Evolutionary conservation across 495 filamentous ascomycete genomes (phyloP).

Genomic region (Hypoxylon crocopeplum): DNA sequence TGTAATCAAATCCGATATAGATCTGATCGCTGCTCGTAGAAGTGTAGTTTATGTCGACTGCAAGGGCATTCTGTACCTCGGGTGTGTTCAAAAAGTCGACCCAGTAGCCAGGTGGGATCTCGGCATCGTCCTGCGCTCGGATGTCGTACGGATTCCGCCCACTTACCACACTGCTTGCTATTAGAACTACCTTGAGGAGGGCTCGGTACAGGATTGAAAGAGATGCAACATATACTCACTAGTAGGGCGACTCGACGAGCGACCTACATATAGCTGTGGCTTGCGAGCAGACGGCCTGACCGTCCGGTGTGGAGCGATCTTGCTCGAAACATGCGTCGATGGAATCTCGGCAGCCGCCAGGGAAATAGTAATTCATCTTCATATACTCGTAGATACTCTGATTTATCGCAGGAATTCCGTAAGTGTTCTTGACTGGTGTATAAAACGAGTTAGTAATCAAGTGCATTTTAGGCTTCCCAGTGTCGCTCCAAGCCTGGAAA

Average conservation of each 20-base stretch:
- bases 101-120: slow-evolving; percentile 57
- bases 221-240: slow-evolving; percentile 29
- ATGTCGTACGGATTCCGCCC: slow-evolving; percentile 60
- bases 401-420: slow-evolving; percentile 66
- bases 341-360: slow-evolving; percentile 52
- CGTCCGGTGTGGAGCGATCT: slow-evolving; percentile 47
- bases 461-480: no score
- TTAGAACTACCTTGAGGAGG: neutral
- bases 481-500: no score
- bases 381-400: slow-evolving; percentile 50
- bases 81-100: slow-evolving; percentile 55
- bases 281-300: slow-evolving; percentile 47
- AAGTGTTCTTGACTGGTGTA: no score
- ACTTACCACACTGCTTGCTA: slow-evolving; percentile 33
- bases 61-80: slow-evolving; percentile 54
- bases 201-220: neutral
- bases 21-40: slow-evolving; percentile 45
- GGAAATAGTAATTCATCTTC: slow-evolving; percentile 52
- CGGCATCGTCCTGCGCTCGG: slow-evolving; percentile 54
- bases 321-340: slow-evolving; percentile 48
- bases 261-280: slow-evolving; percentile 54
- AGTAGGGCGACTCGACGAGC: slow-evolving; percentile 55
- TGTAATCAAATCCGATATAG: slow-evolving; percentile 51
- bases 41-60: slow-evolving; percentile 59
- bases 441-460: no score